A percentile compares a stretch with the other conserved stretches of the same genome.
These are phyloP conservation scores for Mycosphaerella arachidis DNA, from an alignment of 2,329 filamentous ascomycete genomes.

Conservation along the genomic window DNA sequence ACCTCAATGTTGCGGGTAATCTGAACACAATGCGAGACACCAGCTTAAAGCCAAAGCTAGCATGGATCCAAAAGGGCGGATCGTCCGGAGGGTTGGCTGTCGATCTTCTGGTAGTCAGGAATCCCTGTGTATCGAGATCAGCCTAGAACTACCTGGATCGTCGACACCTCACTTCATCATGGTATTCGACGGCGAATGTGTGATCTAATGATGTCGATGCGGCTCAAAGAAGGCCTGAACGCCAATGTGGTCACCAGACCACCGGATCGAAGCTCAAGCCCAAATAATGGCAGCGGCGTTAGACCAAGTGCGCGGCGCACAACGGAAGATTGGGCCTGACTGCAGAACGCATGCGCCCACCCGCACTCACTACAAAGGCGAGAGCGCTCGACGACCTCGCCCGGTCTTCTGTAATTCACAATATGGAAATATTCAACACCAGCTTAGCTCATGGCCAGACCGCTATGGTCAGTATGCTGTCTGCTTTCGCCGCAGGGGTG, in stretches of 20 bases:
- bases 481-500: not conserved
- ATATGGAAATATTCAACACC: not conserved
- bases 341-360: not conserved
- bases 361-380: not conserved
- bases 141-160: not conserved
- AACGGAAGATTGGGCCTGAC: not conserved
- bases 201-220: not conserved
- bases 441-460: not conserved
- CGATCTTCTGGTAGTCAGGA: constrained; percentile 4
- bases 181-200: not conserved
- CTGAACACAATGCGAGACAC: too few relatives aligned
- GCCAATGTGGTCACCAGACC: not conserved
- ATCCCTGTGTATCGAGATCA: constrained; percentile 5
- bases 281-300: not conserved
- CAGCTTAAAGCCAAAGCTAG: not conserved
- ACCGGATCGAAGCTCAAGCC: not conserved
- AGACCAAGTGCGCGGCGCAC: not conserved
- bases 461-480: not conserved
- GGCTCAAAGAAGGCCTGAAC: not conserved
- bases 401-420: not conserved
- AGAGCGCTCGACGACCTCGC: not conserved
- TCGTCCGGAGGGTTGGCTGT: constrained; percentile 3
- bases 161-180: not conserved
- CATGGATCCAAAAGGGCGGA: not conserved
- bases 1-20: not conserved